phyloP scores from a whole-genome alignment of 345 rosid species.

The Populus tremula region DNA sequence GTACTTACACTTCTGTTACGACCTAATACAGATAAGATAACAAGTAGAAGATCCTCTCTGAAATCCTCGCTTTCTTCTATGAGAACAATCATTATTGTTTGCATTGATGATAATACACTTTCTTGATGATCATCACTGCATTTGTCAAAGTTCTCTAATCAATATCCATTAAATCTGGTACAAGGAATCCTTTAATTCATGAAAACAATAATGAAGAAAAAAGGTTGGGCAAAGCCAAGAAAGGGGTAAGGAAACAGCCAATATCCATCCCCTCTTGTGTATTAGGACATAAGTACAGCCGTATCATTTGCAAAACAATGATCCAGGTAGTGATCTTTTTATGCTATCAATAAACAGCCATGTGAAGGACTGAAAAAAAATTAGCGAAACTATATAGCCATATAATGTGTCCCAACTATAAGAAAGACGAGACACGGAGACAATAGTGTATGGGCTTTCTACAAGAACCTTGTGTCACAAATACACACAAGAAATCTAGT shows the following conservation, averaged over 20 bases:
- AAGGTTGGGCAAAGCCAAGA: neutral
- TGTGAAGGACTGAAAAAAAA: neutral
- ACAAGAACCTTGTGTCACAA: neutral
- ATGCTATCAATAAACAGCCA: neutral
- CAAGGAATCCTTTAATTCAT: neutral
- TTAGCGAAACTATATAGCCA: neutral
- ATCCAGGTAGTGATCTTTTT: neutral
- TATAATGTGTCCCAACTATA: neutral
- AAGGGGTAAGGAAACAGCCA: too few species aligned
- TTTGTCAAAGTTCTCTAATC: slow-evolving; percentile 10
- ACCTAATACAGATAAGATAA: slow-evolving; percentile 71
- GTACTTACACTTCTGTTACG: slow-evolving; percentile 65
- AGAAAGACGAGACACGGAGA: neutral
- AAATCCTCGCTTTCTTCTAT: slow-evolving; percentile 95
- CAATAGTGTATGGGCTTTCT: neutral
- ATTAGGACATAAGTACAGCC: neutral
- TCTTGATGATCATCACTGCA: slow-evolving; percentile 96
- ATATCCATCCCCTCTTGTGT: neutral
- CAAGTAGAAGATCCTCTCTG: slow-evolving; percentile 67
- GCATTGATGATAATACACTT: slow-evolving; percentile 83
- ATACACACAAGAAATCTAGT: neutral
- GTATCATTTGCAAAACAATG: neutral
- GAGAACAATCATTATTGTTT: slow-evolving; percentile 75
- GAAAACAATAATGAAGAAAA: neutral
- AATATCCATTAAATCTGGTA: neutral